Base-by-base conservation (phyloP, 495 filamentous ascomycete genomes). In the Xylaria curta region DNA sequence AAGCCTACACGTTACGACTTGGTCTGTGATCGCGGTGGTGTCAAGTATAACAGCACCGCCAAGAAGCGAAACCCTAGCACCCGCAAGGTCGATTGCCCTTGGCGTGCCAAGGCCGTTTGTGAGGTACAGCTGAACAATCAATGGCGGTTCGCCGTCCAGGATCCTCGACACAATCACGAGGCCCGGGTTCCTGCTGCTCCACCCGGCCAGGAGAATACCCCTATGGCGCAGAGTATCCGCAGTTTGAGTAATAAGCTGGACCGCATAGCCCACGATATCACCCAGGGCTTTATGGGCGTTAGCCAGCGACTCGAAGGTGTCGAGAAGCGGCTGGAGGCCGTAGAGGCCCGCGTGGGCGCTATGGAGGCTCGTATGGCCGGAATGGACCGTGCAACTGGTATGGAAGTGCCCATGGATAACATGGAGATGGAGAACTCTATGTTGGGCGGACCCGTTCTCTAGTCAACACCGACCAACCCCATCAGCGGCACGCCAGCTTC, bases 21-120 rank as follows among this genome's bases (percentile, higher is more conserved):
- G 0, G 85, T 87, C 3, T 87, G 85, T 76, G 85, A 87, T 64
- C 83, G 85, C 42, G 85, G 85, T 44, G 85, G 85, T 12, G 85
- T 87, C 75, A 86, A 86, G 74, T 87, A 87, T 77, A 83, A 69
- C 76, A 87, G 84, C 78, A 87, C 85, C 0, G 85, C 85, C 13
- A 86, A 86, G 76, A 87, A 86, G 79, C 82, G 85, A 24, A 86
- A 84, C 68, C 85, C 85, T 7, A 85, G 81, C 74, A 87, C 85
- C 19, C 82, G 85, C 71, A 87, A 87, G 77, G 79, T 87, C 40
- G 85, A 87, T 66, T 87, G 85, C 59, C 85, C 85, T 26, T 87
- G 82, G 80, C 82, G 83, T 49, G 85, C 85, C 13, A 87, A 87
- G 74, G 85, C 85, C 1, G 85, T 87, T 13, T 87, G 84, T 61